These are phyloP conservation scores for Boletus sp. DNA, from an alignment of 768 basidiomycete genomes.

Conservation along the genomic window DNA sequence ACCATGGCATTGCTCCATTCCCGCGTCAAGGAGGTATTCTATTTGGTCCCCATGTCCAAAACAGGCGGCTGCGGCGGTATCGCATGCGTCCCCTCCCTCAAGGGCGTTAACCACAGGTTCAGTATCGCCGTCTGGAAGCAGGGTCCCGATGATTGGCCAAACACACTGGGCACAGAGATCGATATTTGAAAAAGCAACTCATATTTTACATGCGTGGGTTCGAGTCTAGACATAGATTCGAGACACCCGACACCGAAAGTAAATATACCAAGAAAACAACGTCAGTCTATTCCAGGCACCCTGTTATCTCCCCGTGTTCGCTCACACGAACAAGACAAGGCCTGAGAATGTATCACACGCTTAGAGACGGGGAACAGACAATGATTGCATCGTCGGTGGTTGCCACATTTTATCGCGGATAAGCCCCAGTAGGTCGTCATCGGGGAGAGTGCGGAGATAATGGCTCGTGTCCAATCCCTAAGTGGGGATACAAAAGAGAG, in stretches of 20 bases:
- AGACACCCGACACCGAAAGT: background rate
- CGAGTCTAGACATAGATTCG: background rate
- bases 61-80: conserved; percentile 87
- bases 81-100: conserved; percentile 72
- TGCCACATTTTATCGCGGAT: conserved; percentile 58
- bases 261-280: background rate
- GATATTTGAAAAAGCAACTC: conserved; percentile 26
- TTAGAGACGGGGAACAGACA: conserved; percentile 16
- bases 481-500: background rate
- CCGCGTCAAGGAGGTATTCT: conserved; percentile 84
- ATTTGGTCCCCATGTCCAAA: conserved; percentile 63
- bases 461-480: conserved; percentile 42
- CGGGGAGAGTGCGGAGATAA: conserved; percentile 46
- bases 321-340: background rate
- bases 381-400: conserved; percentile 26
- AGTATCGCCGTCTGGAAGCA: conserved; percentile 65
- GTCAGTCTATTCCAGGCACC: background rate
- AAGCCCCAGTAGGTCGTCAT: conserved; percentile 45
- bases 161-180: conserved; percentile 18
- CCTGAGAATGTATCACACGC: conserved; percentile 4
- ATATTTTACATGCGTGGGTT: background rate
- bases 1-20: conserved; percentile 95
- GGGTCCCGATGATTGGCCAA: conserved; percentile 3
- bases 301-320: background rate
- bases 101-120: conserved; percentile 89